Evolutionary conservation across 345 rosid genomes (phyloP).

Genomic region (Eutrema japonicum): DNA sequence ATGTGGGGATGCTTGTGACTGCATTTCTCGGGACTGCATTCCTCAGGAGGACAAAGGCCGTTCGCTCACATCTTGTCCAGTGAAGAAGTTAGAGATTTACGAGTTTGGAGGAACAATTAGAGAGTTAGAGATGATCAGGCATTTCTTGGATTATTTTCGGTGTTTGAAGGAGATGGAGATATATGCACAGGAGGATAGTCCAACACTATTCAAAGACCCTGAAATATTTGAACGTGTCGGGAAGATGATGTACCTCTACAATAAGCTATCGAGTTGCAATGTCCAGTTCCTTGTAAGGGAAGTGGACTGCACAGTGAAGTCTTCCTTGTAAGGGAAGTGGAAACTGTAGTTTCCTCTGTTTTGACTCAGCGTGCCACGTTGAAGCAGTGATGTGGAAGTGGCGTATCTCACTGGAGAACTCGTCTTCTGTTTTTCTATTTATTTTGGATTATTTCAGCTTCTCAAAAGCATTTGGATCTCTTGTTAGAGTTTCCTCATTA

Average conservation of each 20-base stretch:
- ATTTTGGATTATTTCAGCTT: too few relatives aligned
- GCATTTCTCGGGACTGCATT: not conserved
- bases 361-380: too few relatives aligned
- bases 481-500: too few relatives aligned
- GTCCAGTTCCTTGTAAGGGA: not conserved
- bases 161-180: slow-evolving; percentile 11
- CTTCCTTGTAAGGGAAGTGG: too few relatives aligned
- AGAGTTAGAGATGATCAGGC: slow-evolving; percentile 1
- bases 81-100: not conserved
- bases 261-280: not conserved
- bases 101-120: not conserved
- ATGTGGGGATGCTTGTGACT: slow-evolving; percentile 25
- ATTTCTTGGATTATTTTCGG: slow-evolving; percentile 9
- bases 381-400: too few relatives aligned
- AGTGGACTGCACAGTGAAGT: not conserved
- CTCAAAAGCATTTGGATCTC: too few relatives aligned
- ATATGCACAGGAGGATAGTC: not conserved
- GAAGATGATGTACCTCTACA: slow-evolving; percentile 5
- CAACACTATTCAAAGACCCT: not conserved
- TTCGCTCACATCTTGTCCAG: slow-evolving; percentile 1
- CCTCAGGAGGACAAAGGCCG: not conserved
- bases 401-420: too few relatives aligned
- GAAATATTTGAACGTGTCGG: not conserved
- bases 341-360: too few relatives aligned
- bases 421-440: too few relatives aligned